Base-by-base conservation (phyloP, 1,139 yeast genomes). In the Arxiozyma telluris region DNA sequence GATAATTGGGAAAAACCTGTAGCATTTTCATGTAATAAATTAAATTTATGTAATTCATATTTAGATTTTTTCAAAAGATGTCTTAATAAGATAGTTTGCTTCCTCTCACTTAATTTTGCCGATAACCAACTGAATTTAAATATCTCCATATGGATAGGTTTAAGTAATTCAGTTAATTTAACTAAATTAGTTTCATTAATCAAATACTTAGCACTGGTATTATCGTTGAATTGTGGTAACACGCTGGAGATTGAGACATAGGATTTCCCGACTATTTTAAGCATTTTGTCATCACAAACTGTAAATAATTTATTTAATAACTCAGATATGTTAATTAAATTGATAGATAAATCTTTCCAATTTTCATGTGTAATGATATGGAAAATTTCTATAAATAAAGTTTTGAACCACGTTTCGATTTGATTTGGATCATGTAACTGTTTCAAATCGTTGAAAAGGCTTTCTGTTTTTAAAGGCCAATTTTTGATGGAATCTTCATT, bases 1-100 rank as follows among this genome's bases (percentile, higher is more conserved):
- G 83, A 70, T 43, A 87, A 72, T 62, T 84, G 83, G 18, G 96
- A 71, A 69, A 81, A 93, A 1, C 98, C 98, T 65, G 85, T 93
- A 18, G 82, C 72, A 60, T 87, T 87, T 68, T 91, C 97, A 53
- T 83, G 80, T n/a, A 88, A 64, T 38, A 90, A 71, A 57, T 88
- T 88, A 71, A 74, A 90, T 57, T 87, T 82, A 62, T 80, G 82
- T 56, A 87, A 87, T 42, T 89, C 83, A 67, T 83, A 87, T 59
- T 81, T 64, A 2, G 61, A 59, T 54, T 61, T 64, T 45, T 64
- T 63, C 44, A 64, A 51, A 11, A 61, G 54, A 47, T 64, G 66
- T 50, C 60, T 64, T 38, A 59, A 51, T 21, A 59, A 50, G 5
- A 51, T 49, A 4, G 57, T 60, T 43, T 63, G 66, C 42, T 58